A percentile compares a stretch with the other conserved stretches of the same genome.
These are phyloP conservation scores for Chaetoceros muelleri DNA, from an alignment of 108 stramenopile genomes.

Conservation along the genomic window DNA sequence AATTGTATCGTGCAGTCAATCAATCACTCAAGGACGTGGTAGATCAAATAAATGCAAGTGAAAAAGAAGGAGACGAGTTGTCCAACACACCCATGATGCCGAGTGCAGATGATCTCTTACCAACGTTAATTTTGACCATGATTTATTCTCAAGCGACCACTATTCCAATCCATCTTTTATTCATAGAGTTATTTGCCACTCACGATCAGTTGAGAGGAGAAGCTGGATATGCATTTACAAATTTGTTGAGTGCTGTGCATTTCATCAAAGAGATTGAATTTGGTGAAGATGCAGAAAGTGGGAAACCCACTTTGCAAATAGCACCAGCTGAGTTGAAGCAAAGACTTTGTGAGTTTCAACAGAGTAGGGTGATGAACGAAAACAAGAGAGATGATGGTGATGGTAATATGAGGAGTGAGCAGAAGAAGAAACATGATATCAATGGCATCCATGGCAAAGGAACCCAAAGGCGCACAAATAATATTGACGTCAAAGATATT, in stretches of 20 bases:
- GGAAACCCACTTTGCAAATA: not conserved
- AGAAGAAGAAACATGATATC: not conserved
- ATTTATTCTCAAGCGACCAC: slow-evolving; percentile 37
- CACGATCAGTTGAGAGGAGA: slow-evolving; percentile 56
- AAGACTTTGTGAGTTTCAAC: not conserved
- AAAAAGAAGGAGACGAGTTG: slow-evolving; percentile 2
- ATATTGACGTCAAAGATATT: not conserved
- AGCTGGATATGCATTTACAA: slow-evolving; percentile 78
- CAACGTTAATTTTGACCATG: slow-evolving; percentile 64
- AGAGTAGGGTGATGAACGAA: slow-evolving; percentile 4
- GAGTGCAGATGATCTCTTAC: slow-evolving; percentile 72
- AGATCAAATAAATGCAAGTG: slow-evolving; percentile 8
- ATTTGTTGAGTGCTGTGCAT: slow-evolving; percentile 74
- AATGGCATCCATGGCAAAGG: slow-evolving; percentile 1
- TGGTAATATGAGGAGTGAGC: not conserved
- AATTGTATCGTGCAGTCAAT: slow-evolving; percentile 50
- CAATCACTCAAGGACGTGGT: slow-evolving; percentile 38
- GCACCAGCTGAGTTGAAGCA: not conserved
- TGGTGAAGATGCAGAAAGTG: slow-evolving; percentile 19
- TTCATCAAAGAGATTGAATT: slow-evolving; percentile 62
- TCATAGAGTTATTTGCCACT: slow-evolving; percentile 57
- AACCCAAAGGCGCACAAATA: slow-evolving; percentile 6
- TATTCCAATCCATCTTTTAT: slow-evolving; percentile 31
- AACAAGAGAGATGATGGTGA: not conserved
- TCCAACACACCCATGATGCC: slow-evolving; percentile 25